A percentile compares a stretch with the other conserved stretches of the same genome.
phyloP scores from a whole-genome alignment of 257 asterid species.

The Jasminum sambac region DNA sequence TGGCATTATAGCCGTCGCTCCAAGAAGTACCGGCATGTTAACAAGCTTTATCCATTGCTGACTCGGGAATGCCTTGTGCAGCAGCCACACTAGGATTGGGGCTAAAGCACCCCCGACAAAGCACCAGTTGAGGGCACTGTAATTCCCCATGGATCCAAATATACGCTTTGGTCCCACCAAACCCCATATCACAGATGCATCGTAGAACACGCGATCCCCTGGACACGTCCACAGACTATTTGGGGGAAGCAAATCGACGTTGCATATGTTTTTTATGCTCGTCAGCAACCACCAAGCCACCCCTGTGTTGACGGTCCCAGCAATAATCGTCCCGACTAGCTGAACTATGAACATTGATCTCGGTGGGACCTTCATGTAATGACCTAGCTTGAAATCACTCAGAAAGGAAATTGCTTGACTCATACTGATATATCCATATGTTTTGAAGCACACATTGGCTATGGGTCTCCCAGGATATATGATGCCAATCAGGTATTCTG shows the following conservation, averaged over 20 bases:
- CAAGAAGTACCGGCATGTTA: slow-evolving; percentile 64
- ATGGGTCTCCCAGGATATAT: slow-evolving; percentile 71
- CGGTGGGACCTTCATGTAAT: slow-evolving; percentile 84
- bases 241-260: slow-evolving; percentile 46
- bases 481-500: slow-evolving; percentile 65
- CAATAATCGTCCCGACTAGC: slow-evolving; percentile 63
- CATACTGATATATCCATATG: slow-evolving; percentile 81
- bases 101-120: slow-evolving; percentile 57
- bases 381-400: slow-evolving; percentile 79
- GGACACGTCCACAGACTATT: slow-evolving; percentile 81
- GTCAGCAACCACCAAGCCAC: slow-evolving; percentile 67
- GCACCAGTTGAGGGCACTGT: slow-evolving; percentile 63
- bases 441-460: slow-evolving; percentile 86
- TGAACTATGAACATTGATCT: slow-evolving; percentile 84
- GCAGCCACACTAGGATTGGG: slow-evolving; percentile 47
- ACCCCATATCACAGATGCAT: slow-evolving; percentile 88
- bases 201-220: slow-evolving; percentile 50
- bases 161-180: slow-evolving; percentile 63
- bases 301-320: slow-evolving; percentile 56
- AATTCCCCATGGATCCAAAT: slow-evolving; percentile 54
- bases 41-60: slow-evolving; percentile 57
- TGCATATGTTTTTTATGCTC: slow-evolving; percentile 53
- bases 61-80: slow-evolving; percentile 48
- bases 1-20: slow-evolving; percentile 58
- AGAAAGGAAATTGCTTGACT: slow-evolving; percentile 70